Conservation (phyloP, 2,329 filamentous ascomycete genomes). For the Chalaropsis ovoidea region DNA sequence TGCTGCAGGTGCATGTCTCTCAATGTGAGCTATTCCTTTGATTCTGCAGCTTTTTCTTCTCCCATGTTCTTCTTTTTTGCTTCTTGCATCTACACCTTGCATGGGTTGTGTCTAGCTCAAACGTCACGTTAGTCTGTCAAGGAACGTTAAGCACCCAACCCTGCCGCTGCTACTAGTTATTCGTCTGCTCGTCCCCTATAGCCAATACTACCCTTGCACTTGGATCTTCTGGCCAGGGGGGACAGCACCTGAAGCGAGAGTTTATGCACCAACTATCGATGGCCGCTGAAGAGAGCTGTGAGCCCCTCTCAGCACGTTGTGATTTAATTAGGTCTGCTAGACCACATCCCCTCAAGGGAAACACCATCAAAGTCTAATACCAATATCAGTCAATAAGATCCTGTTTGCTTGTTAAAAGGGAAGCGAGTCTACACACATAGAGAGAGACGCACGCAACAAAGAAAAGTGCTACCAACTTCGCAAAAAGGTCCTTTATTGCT, state of each 20-base stretch:
- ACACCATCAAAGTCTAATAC: conserved; percentile 1
- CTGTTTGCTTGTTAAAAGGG: background rate
- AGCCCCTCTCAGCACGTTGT: background rate
- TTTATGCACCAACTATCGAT: background rate
- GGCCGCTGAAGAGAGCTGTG: no score
- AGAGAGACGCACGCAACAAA: no score
- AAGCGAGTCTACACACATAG: background rate
- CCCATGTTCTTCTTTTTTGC: conserved; percentile 4
- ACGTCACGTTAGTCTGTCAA: background rate
- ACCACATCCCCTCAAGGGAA: background rate
- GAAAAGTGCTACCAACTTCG: no score
- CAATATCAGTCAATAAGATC: conserved; percentile 7
- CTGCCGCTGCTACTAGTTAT: background rate
- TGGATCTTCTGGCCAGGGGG: background rate
- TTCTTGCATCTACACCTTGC: conserved; percentile 9
- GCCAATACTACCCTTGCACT: background rate
- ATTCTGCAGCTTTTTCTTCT: background rate
- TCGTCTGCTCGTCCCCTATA: background rate
- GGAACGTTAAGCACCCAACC: conserved; percentile 2
- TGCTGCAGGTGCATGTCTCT: background rate
- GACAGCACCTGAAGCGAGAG: background rate
- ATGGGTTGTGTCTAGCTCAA: background rate
- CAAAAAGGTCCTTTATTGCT: background rate
- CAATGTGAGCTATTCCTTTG: background rate
- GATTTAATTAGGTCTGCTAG: background rate